A percentile compares a stretch with the other conserved stretches of the same genome.
Conservation (phyloP, 1,284 basidiomycete genomes). For the Prillingera fragicola region DNA sequence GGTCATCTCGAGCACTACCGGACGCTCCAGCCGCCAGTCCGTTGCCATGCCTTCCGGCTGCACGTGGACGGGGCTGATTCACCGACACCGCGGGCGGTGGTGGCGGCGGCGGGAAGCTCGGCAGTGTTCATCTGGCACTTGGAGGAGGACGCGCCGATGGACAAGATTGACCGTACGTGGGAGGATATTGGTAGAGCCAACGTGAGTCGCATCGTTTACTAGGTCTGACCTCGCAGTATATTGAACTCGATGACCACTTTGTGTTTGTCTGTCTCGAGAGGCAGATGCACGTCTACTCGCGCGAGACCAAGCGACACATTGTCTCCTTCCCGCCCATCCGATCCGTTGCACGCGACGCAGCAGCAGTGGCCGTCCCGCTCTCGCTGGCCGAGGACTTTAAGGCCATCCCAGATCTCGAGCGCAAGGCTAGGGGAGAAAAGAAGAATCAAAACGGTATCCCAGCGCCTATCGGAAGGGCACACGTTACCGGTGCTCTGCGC, state of each 20-base stretch:
- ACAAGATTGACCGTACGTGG: conserved; percentile 17
- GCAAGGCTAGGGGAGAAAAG: too few relatives aligned
- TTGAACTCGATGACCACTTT: conserved; percentile 44
- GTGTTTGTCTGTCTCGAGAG: conserved; percentile 33
- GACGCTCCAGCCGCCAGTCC: conserved; percentile 27
- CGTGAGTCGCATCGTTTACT: conserved; percentile 10
- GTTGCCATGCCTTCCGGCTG: conserved; percentile 33
- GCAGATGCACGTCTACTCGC: conserved; percentile 31
- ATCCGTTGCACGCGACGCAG: neutral
- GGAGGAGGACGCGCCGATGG: conserved; percentile 27
- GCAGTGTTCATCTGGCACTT: conserved; percentile 38
- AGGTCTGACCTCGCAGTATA: conserved; percentile 30
- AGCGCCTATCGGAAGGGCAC: conserved; percentile 7
- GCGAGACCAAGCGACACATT: conserved; percentile 17
- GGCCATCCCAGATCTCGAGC: conserved; percentile 10
- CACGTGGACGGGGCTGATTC: conserved; percentile 28
- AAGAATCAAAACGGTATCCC: conserved; percentile 9
- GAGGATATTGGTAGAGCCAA: conserved; percentile 16
- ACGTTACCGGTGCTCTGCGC: neutral
- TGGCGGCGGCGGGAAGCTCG: conserved; percentile 25
- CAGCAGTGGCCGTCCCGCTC: conserved; percentile 5
- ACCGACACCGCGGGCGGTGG: conserved; percentile 20
- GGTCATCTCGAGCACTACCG: conserved; percentile 37
- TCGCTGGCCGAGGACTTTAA: conserved; percentile 14
- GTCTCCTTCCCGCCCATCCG: conserved; percentile 20